Percentiles rank a stretch among this genome's conserved stretches.
These are phyloP conservation scores for Odontarrhena argentea DNA, from an alignment of 345 rosid genomes.

Conservation along the genomic window DNA sequence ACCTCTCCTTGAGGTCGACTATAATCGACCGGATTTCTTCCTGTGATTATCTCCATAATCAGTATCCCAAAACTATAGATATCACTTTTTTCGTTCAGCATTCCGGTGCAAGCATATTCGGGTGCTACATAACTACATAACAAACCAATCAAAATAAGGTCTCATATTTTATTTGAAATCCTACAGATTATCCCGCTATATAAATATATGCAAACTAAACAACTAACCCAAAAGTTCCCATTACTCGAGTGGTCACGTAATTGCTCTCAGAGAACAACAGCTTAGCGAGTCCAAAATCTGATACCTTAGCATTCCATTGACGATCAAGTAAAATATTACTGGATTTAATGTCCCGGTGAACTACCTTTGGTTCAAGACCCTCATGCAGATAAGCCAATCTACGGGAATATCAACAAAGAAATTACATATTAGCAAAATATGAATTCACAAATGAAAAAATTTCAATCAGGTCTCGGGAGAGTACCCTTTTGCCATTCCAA, in stretches of 20 bases:
- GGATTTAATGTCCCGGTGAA: conserved; percentile 90
- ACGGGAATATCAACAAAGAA: conserved; percentile 15
- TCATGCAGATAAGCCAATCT: conserved; percentile 98
- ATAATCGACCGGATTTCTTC: conserved; percentile 90
- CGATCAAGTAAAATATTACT: conserved; percentile 88
- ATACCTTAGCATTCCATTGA: conserved; percentile 87
- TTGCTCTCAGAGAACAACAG: conserved; percentile 79
- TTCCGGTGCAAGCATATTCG: conserved; percentile 97
- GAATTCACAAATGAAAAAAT: neutral
- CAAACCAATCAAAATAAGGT: conserved; percentile 17
- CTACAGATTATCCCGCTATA: neutral
- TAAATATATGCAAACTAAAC: neutral
- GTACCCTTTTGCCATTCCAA: conserved; percentile 96
- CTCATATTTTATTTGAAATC: neutral
- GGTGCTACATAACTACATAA: conserved; percentile 86
- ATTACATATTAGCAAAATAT: conserved; percentile 5
- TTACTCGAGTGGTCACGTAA: conserved; percentile 90
- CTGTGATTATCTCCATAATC: conserved; percentile 87
- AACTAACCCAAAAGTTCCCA: conserved; percentile 95
- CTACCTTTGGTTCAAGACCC: conserved; percentile 98
- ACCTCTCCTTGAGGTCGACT: conserved; percentile 92
- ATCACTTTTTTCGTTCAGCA: conserved; percentile 94
- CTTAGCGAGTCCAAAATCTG: conserved; percentile 98
- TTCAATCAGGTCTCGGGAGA: neutral
- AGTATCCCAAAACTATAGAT: conserved; percentile 91